Percentiles rank a stretch among this genome's conserved stretches.
These are phyloP conservation scores for Calonectria pteridis DNA, from an alignment of 2,329 filamentous ascomycete species.

Conservation along the genomic window DNA sequence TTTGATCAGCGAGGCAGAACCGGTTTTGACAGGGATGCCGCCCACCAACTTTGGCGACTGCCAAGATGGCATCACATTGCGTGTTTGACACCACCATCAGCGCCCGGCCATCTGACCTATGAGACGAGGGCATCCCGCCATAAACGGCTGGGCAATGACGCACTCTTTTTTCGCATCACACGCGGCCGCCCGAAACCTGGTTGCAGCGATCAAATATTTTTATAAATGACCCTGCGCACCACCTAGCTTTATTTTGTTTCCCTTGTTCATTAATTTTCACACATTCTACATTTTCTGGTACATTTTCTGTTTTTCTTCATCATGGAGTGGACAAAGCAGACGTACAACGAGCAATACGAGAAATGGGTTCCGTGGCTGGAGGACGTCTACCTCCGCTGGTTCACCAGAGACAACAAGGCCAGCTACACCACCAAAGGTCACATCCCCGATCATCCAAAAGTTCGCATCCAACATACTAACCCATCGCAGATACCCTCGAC, in stretches of 20 bases:
- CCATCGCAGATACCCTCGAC: constrained; percentile 68
- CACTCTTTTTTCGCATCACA: constrained; percentile 26
- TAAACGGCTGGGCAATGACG: constrained; percentile 37
- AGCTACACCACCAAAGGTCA: constrained; percentile 78
- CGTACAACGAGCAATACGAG: constrained; percentile 80
- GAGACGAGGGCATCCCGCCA: constrained; percentile 28
- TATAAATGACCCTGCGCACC: background rate
- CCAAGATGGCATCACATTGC: constrained; percentile 38
- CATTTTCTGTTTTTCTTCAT: too few relatives aligned
- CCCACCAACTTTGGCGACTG: constrained; percentile 6
- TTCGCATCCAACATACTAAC: constrained; percentile 9
- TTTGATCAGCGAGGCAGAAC: constrained; percentile 38
- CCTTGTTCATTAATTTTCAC: background rate
- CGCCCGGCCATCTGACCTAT: constrained; percentile 33
- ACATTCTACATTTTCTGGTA: too few relatives aligned
- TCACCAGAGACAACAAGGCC: constrained; percentile 82
- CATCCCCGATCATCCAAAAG: background rate
- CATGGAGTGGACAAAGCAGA: constrained; percentile 70
- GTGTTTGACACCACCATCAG: constrained; percentile 31
- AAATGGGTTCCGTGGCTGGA: constrained; percentile 83
- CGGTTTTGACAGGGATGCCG: constrained; percentile 37
- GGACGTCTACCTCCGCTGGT: constrained; percentile 78
- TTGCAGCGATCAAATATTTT: background rate
- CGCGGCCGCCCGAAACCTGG: background rate
- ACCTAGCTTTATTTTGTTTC: background rate